Base-by-base conservation (phyloP, 2,329 filamentous ascomycete genomes). In the Aspergillus sclerotialis region DNA sequence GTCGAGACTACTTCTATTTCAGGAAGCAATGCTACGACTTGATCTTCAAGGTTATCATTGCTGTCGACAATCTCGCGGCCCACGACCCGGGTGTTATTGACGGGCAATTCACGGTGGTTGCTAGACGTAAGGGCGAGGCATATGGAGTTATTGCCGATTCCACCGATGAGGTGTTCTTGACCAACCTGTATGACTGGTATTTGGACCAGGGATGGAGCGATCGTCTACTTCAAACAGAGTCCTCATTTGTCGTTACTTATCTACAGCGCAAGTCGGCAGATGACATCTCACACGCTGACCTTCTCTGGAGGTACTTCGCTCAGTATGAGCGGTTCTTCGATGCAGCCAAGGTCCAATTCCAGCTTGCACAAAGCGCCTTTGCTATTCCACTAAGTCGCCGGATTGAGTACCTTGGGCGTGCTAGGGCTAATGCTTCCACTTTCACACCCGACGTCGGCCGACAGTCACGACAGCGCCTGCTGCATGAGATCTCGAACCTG, bases 131-230 rank as follows among this genome's bases (percentile, higher is more conserved):
- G 44, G 76, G 78, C 32, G 90, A 98, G 64, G 90, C 92, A 0
- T 94, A 96, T 61, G 77, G 81, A 28, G 84, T 95, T 2, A 88
- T 98, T 49, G 86, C 93, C 54, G 76, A 75, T 38, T 94, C 90
- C 0, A 76, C 82, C 10, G 92, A 98, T 47, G 86, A 95, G 53
- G 84, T 95, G 4, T 98, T 98, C 67, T 83, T 96, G 58, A 93
- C 86, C 41, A 87, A 86, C 50, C 72, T 98, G n/a, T 98, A 95
- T 57, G 89, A 95, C 52, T 98, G 92, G 90, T 98, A 98, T 61
- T 80, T 96, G 46, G 65, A 75, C 35, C 81, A 89, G 56, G 82
- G 84, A 12, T 89, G 85, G 79, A 83, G 78, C 7, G 87, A 95
- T 43, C 82, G 88, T 10, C 75, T 98, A 17, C 75, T 98, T 21